Evolutionary conservation across 371 early-diverging fungal species (phyloP), one percentile per base, ranked within the genome.

Genomic region (Mucor circinelloides): DNA sequence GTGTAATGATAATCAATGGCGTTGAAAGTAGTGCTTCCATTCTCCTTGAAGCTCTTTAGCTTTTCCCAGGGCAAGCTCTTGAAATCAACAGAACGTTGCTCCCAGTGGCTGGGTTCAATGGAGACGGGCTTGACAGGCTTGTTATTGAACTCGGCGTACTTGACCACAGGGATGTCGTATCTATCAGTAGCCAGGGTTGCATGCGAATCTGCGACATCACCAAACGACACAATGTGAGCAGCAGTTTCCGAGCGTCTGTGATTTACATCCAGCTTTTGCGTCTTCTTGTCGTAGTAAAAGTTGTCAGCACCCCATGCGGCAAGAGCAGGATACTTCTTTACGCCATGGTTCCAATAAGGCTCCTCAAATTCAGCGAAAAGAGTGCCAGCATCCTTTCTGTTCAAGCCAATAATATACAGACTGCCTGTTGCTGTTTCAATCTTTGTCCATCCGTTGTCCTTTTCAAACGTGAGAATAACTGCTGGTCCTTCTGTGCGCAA

Each of bases 1-100:
- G 85, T 84, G 73, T 81, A 91, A 19, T 78, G 72, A 48, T 86
- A 84, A 61, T 93, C 92, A 21, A 93, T 68, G 3, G 83, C 70
- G 59, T 81, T 74, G 48, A 72, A 79, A 0, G 69, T 60, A 1
- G 61, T 48, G 0, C 52, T 59, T 12, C 32, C 60, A 17, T 68
- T 71, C 27, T 44, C 50, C 1, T 71, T 60, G 17, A 69, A 60
- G 15, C 80, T 70, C 10, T 68, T 73, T 17, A 86, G 38, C 15
- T 79, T 72, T 6, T 75, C 69, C 82, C 89, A 86, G 6, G 78
- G 67, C n/a, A 83, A 36, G n/a, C 60, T 52, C 4, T 63, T 63
- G 21, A 87, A 78, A 10, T 78, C 60, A 6, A 73, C 75, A 7
- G 75, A 1, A 21, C 84, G 78, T 0, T 42, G 40, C 32, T 75